Evolutionary conservation across 192 early-diverging fungal genomes (phyloP).

Genomic region (Glomus cerebriforme): DNA sequence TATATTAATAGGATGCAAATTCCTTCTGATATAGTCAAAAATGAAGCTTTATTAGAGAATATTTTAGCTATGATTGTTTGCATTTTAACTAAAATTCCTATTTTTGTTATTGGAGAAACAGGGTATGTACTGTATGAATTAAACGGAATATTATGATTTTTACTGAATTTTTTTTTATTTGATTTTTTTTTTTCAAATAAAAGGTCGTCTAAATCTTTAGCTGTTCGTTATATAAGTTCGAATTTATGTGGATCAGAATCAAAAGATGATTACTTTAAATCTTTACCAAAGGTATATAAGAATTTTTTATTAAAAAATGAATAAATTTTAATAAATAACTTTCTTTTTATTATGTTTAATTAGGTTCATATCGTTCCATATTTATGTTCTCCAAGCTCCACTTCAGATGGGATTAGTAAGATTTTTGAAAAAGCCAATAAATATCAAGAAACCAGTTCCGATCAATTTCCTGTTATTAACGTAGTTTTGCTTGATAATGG

Average conservation of each 20-base stretch:
- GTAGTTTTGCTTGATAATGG: conserved; percentile 34
- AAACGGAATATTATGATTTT: too few relatives aligned
- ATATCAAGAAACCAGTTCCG: conserved; percentile 18
- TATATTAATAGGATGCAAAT: neutral
- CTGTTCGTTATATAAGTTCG: conserved; percentile 13
- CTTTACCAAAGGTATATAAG: conserved; percentile 1
- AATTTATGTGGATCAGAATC: conserved; percentile 33
- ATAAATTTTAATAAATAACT: neutral
- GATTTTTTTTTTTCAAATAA: neutral
- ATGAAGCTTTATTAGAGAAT: conserved; percentile 30
- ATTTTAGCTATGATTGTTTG: conserved; percentile 26
- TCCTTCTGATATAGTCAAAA: neutral
- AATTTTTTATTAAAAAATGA: neutral
- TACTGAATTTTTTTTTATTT: neutral
- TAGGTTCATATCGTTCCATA: conserved; percentile 32
- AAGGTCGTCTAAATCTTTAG: conserved; percentile 27
- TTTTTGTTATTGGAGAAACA: conserved; percentile 29
- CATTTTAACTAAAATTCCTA: conserved; percentile 28
- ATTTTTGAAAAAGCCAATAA: conserved; percentile 30
- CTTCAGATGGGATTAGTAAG: conserved; percentile 23
- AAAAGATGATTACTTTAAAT: conserved; percentile 22
- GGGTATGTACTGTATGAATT: too few relatives aligned
- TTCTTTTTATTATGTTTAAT: neutral
- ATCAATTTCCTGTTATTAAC: conserved; percentile 7
- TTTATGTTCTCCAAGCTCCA: conserved; percentile 22